phyloP scores from a whole-genome alignment of 1,284 basidiomycete species.

The Neolentinus lepideus region DNA sequence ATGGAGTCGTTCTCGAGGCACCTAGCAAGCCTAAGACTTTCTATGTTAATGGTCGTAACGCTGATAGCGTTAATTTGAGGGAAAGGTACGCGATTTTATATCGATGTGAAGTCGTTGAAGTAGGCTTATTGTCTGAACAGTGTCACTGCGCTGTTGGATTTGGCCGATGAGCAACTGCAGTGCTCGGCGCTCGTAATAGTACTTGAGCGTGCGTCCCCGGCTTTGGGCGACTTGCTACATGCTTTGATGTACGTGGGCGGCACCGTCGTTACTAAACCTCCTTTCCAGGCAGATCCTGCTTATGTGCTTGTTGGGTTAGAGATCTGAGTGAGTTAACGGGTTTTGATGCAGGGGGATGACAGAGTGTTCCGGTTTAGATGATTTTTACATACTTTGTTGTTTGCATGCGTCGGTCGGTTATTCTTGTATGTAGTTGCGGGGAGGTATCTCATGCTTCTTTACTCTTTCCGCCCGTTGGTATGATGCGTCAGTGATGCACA shows the following conservation, averaged over 20 bases:
- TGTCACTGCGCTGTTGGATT: conserved; percentile 75
- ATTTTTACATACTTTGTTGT: too few relatives aligned
- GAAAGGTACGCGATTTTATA: conserved; percentile 54
- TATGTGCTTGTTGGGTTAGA: conserved; percentile 76
- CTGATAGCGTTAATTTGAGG: conserved; percentile 64
- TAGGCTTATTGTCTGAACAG: conserved; percentile 27
- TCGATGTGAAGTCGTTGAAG: conserved; percentile 6
- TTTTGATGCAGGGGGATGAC: too few relatives aligned
- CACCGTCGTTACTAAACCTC: conserved; percentile 67
- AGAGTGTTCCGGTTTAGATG: too few relatives aligned
- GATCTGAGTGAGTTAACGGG: conserved; percentile 30
- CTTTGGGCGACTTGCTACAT: conserved; percentile 59
- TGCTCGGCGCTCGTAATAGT: conserved; percentile 75
- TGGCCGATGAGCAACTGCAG: conserved; percentile 71
- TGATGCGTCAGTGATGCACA: too few relatives aligned
- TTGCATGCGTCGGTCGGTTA: too few relatives aligned
- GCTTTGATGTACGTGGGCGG: conserved; percentile 82
- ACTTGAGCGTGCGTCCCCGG: conserved; percentile 51
- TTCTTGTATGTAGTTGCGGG: too few relatives aligned
- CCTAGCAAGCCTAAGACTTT: conserved; percentile 64
- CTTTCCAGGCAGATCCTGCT: conserved; percentile 61
- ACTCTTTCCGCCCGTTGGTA: too few relatives aligned
- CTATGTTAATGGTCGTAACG: conserved; percentile 77
- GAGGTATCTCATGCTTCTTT: too few relatives aligned
- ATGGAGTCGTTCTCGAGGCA: conserved; percentile 70